These are phyloP conservation scores for Dysphania ambrosioides DNA, from an alignment of 148 eudicot species.

Conservation along the genomic window DNA sequence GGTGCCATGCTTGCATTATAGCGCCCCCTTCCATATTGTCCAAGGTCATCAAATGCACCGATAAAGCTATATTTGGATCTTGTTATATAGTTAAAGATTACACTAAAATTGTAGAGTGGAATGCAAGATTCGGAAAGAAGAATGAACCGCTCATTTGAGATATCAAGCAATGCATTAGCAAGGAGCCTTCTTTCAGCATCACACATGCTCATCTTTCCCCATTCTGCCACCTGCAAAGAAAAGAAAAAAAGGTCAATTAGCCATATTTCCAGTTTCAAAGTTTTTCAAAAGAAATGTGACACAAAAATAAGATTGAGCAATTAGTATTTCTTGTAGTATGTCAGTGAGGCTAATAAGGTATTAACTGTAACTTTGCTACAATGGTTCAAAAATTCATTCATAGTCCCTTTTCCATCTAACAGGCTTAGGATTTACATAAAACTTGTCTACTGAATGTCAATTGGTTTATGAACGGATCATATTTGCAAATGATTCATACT, in stretches of 20 bases:
- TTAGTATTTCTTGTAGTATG: not conserved
- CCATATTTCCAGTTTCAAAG: not conserved
- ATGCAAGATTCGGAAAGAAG: constrained; percentile 81
- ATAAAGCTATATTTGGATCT: constrained; percentile 63
- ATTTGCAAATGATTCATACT: no score
- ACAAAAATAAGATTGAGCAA: not conserved
- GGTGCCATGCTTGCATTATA: constrained; percentile 64
- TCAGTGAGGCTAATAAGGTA: not conserved
- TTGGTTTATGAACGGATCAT: no score
- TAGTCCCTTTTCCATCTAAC: not conserved
- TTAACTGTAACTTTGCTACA: not conserved
- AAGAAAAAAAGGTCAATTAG: constrained; percentile 7
- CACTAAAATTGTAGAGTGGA: constrained; percentile 66
- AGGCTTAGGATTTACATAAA: not conserved
- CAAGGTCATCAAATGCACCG: constrained; percentile 65
- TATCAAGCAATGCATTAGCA: constrained; percentile 76
- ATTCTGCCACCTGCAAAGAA: constrained; percentile 45
- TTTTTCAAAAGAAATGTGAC: no score
- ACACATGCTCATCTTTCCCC: constrained; percentile 91
- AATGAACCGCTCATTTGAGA: constrained; percentile 68
- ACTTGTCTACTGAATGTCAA: no score
- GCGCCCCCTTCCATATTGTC: constrained; percentile 78
- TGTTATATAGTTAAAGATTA: constrained; percentile 49
- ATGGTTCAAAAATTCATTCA: not conserved
- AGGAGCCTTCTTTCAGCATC: constrained; percentile 85